Evolutionary conservation across 371 early-diverging fungal species (phyloP), one percentile per base, ranked within the genome.

Genomic region (Mortierella sp.): DNA sequence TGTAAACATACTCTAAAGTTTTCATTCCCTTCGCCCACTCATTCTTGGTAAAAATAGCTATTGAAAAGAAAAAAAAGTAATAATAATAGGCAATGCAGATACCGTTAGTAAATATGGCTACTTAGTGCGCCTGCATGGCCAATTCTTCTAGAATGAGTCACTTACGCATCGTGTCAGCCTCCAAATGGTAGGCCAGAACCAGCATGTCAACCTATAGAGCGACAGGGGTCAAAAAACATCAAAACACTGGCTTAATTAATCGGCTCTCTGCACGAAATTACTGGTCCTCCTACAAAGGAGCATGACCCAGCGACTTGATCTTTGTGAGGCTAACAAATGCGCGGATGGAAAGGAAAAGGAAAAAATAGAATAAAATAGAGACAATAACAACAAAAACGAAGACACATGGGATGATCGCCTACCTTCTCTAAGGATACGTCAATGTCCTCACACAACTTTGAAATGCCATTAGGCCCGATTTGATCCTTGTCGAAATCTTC

Each of bases 11-110:
- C 93, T 82, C 81, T 31, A 92, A 64, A 47, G 65, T 70, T 62
- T 81, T 75, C 91, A 93, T 90, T 34, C 93, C 90, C 19, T 68
- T 70, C 83, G 86, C 84, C 93, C 93, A 93, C 76, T 92, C 93
- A 1, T 87, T 84, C 55, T 86, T 83, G 49, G 87, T 84, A 57
- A 93, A 91, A 68, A 86, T 88, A 8, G 92, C 93, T 88, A 62
- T 43, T 47, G 23, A 5, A 35, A 45, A 34, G 13, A 37, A 26
- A 22, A 53, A 19, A 51, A 63, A 15, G 29, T 23, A 54, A 54
- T 31, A n/a, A n/a, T n/a, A 22, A 32, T 9, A 7, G 53, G 29
- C 28, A 10, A 9, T 62, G 47, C 28, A 47, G 13, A 47, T 40
- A 35, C 15, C 32, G 31, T 32, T 37, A 37, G 31, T 35, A 40